Conservation (phyloP, 1,284 basidiomycete genomes). For the Ustilago curta region DNA sequence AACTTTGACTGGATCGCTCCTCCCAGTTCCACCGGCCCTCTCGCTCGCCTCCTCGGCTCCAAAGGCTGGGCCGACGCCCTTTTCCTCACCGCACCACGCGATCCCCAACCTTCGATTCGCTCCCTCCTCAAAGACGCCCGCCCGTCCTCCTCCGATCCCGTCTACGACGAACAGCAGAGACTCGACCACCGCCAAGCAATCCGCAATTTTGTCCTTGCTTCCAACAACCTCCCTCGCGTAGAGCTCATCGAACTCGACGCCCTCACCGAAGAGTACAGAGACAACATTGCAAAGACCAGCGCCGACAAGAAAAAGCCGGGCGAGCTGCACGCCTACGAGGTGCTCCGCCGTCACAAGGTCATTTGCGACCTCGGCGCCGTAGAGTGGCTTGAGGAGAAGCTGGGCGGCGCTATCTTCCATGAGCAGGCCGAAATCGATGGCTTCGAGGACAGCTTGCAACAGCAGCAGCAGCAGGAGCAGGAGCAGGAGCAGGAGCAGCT, state of each 20-base stretch:
- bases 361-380: constrained; percentile 68
- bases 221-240: constrained; percentile 59
- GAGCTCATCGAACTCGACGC: constrained; percentile 62
- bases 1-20: constrained; percentile 71
- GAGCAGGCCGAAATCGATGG: constrained; percentile 33
- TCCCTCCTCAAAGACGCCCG: constrained; percentile 38
- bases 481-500: constrained; percentile 22
- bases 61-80: constrained; percentile 64
- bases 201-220: constrained; percentile 59
- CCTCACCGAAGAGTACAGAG: constrained; percentile 54
- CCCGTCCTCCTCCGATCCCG: constrained; percentile 59
- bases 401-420: constrained; percentile 65
- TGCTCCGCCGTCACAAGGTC: constrained; percentile 60
- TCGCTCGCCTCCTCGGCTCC: constrained; percentile 53
- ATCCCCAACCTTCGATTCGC: constrained; percentile 43
- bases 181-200: constrained; percentile 49
- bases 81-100: constrained; percentile 66
- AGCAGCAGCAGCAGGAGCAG: constrained; percentile 24
- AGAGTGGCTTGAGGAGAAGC: constrained; percentile 69
- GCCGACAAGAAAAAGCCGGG: constrained; percentile 66
- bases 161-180: constrained; percentile 58
- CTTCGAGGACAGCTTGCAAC: constrained; percentile 4
- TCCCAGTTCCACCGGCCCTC: constrained; percentile 57
- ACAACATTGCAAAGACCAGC: constrained; percentile 49
- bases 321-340: constrained; percentile 68